Evolutionary conservation across 2,329 filamentous ascomycete species (phyloP), one percentile per base, ranked within the genome.

Genomic region (Alternaria alternata): DNA sequence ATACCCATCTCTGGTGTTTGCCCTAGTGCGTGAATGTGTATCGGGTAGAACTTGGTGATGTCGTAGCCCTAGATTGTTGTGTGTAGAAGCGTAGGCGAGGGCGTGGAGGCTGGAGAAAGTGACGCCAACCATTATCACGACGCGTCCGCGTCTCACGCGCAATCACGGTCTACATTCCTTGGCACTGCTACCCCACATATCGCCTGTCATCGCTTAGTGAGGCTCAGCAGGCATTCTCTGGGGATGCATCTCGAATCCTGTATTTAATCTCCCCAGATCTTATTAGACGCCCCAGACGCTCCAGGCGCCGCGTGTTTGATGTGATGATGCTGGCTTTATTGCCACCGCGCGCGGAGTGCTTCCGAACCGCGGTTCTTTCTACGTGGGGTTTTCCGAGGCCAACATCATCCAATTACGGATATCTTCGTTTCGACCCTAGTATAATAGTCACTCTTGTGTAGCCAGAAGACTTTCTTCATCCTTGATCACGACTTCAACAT

Each of bases 1-100:
- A 79, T 79, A 69, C 77, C 77, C 77, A 79, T 79, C 7, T 56
- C 69, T 61, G n/a, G 44, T 49, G 49, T 38, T 7, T 24, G 11
- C 39, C 11, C 41, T 46, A 11, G 8, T 18, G 36, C 16, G 39
- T 22, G 32, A 12, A 5, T 28, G 18, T 20, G 11, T 42, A 8
- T 39, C n/a, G 1, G 20, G 7, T 24, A 24, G 14, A 12, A 24
- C 11, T n/a, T 34, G 30, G 22, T 28, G 8, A 20, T 34, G 36
- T 20, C 18, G 46, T 47, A 28, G 41, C 18, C 26, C 38, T 43
- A 9, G 16, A 43, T 32, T 18, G 56, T 56, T 47, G 55, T 34
- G 48, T 44, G 61, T 39, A 36, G 42, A 51, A 62, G 62, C 30
- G 52, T 22, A 48, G 44, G 53, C 52, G 54, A 52, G 54, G 49